Evolutionary conservation across 1,139 yeast genomes (phyloP).

Genomic region (Candida sojae): DNA sequence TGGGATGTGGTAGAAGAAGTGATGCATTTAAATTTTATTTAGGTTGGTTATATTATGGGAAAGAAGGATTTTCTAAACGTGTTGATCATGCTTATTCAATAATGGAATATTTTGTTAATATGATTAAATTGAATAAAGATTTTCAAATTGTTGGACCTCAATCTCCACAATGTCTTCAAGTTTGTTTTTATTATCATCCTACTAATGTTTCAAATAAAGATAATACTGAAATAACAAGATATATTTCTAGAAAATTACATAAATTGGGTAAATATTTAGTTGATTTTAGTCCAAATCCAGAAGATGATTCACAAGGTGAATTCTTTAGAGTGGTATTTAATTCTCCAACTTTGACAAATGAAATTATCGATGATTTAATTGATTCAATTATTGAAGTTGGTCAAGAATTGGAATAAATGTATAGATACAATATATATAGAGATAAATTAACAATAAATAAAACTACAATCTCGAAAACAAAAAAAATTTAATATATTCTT

Average conservation of each 20-base stretch:
- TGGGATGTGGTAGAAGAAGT: conserved; percentile 91
- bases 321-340: conserved; percentile 85
- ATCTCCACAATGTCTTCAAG: conserved; percentile 80
- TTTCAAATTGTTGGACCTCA: conserved; percentile 52
- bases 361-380: conserved; percentile 40
- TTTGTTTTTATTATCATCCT: conserved; percentile 75
- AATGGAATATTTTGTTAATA: conserved; percentile 58
- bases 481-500: no score
- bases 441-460: no score
- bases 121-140: conserved; percentile 32
- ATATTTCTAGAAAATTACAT: conserved; percentile 64
- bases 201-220: conserved; percentile 24
- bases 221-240: conserved; percentile 62
- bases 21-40: conserved; percentile 79
- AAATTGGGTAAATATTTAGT: conserved; percentile 65
- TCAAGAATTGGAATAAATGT: conserved; percentile 11
- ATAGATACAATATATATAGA: no score
- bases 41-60: conserved; percentile 82
- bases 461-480: no score
- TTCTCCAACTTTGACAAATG: conserved; percentile 58
- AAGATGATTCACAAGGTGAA: conserved; percentile 59
- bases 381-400: conserved; percentile 32
- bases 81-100: conserved; percentile 73
- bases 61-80: conserved; percentile 53
- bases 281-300: conserved; percentile 80